Base-by-base conservation (phyloP, 176 grass and related monocot genomes). In the Themeda triandra region DNA sequence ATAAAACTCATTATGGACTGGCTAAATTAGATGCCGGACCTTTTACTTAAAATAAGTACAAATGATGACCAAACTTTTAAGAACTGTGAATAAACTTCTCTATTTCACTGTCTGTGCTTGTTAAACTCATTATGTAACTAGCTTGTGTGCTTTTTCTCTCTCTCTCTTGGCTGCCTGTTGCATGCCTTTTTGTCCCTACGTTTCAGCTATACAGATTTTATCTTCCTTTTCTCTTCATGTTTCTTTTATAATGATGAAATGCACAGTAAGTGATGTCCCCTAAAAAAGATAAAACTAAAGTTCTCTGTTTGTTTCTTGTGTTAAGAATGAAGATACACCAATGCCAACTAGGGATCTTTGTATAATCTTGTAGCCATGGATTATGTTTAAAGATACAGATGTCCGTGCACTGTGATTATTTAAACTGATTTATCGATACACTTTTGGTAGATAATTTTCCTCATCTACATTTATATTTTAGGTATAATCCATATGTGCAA, bases 401-500 rank as follows among this genome's bases (percentile, higher is more conserved):
- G 4, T 58, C 44, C 35, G 19, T 13, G 13, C 64, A 21, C 10
- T 77, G 0, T 63, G 73, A 65, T 71, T 81, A 18, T 86, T 71
- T 89, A 64, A 42, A 77, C 71, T 77, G 2, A 18, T 76, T 88
- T 32, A 8, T 28, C n/a, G 14, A 71, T 70, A 31, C 41, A 60
- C 31, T 69, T 70, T 79, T 65, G 6, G 68, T 21, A 56, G 24
- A 32, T 46, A 2, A 46, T 28, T 65, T 33, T 10, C 46, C 25
- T 49, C 5, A 51, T 51, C 33, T 67, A 39, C 18, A 8, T 85
- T 90, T 66, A 19, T 80, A 72, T 79, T 79, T 33, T 86, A 99
- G 96, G 89, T 99, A 99, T 79, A 96, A 99, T 86, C 93, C 93
- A 10, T 99, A 96, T 89, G 91, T 99, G 49, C 93, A 99, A 90